Base-by-base conservation (phyloP, 331 rosid genomes). In the Saraca asoca region DNA sequence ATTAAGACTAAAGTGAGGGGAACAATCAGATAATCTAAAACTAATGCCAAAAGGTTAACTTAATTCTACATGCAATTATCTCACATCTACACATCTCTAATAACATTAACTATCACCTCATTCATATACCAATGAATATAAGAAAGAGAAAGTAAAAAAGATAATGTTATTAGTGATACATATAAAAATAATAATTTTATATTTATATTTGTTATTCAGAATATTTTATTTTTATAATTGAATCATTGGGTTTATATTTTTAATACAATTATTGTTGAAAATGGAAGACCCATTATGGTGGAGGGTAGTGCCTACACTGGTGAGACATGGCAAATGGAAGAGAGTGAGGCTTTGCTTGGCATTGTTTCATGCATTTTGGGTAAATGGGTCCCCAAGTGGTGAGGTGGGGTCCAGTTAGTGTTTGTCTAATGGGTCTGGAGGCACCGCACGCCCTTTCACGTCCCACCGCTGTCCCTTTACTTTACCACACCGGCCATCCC, bases 371-470 rank as follows among this genome's bases (percentile, higher is more conserved):
- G 31, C 60, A 64, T 78, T 74, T 62, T 67, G 64, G 64, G 76
- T 75, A 83, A 62, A 63, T 53, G 85, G 85, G 85, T 66, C 80
- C 78, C 65, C 48, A 71, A 80, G 82, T 52, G 82, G 79, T 69
- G 50, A 77, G 87, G 69, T 75, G 84, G 85, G 92, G 78, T 53
- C 80, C 90, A 78, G 33, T 15, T 53, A 42, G 58, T 73, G 55
- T 48, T 52, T 86, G 87, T 85, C 88, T 83, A 59, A 74, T 83
- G 81, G 75, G 77, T 77, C 80, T 80, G 79, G 85, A 83, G 75
- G 93, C 98, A 87, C 75, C 74, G 78, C 95, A 86, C 95, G 43
- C 87, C 59, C 95, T 85, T 78, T 80, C 86, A 83, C 83, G 83
- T 84, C 87, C 93, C 94, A 85, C 85, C 87, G 71, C 58, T 58